Conservation (phyloP, 768 basidiomycete genomes). For the Coprinellus micaceus region DNA sequence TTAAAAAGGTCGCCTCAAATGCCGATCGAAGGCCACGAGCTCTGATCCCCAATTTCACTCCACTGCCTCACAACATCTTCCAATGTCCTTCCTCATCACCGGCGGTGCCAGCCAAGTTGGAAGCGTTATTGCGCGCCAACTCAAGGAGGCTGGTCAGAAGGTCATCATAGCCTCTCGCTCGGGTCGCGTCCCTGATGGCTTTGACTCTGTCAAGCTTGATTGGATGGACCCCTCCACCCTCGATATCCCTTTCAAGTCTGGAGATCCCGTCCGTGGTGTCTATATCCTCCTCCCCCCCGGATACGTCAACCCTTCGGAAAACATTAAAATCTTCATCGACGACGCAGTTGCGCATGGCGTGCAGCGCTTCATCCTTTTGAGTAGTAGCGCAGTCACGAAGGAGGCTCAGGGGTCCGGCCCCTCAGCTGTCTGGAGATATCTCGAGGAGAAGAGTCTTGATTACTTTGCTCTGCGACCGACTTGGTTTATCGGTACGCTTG, state of each 20-base stretch:
- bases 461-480: slow-evolving; percentile 22
- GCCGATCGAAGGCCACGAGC: no score
- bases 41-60: no score
- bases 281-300: background rate
- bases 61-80: no score
- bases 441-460: slow-evolving; percentile 14
- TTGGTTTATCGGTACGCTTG: slow-evolving; percentile 22
- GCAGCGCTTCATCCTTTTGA: slow-evolving; percentile 11
- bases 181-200: background rate
- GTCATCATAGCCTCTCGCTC: slow-evolving; percentile 1
- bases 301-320: background rate
- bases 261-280: background rate
- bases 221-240: background rate
- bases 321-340: background rate
- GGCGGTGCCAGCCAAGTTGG: slow-evolving; percentile 26
- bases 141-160: slow-evolving; percentile 15
- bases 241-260: background rate
- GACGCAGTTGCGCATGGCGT: background rate
- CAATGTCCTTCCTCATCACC: slow-evolving; percentile 25
- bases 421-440: background rate
- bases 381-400: slow-evolving; percentile 20
- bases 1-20: no score
- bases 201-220: slow-evolving; percentile 3
- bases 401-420: background rate
- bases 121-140: slow-evolving; percentile 15